Evolutionary conservation across 192 early-diverging fungal species (phyloP), one percentile per base, ranked within the genome.

Genomic region (Podila clonocystis): DNA sequence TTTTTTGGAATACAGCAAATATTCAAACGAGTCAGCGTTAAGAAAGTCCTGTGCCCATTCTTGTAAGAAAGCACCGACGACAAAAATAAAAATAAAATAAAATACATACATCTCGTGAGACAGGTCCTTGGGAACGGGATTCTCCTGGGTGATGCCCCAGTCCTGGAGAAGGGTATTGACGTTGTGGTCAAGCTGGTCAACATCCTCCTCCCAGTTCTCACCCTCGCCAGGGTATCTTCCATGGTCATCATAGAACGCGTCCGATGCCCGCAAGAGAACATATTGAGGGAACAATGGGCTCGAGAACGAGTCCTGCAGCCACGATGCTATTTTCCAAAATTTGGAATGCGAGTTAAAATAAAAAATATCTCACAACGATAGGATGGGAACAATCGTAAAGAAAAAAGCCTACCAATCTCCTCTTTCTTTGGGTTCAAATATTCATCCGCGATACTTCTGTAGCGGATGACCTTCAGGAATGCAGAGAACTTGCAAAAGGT

Each of bases 401-500:
- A 61, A 55, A 55, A 9, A 26, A 24, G 38, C 68, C 55, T 82
- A 92, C 92, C 82, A 49, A 92, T 86, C 26, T 86, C 77, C 24
- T 75, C 34, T 72, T 82, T 73, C 59, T 85, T 82, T 34, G 82
- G 82, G 19, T 63, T 85, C 57, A 65, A 33, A 65, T 87, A 87
- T 62, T 94, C 91, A 20, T 91, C 84, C 33, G 83, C 75, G 4
- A 94, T 49, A 19, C 77, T 85, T 20, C 88, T 82, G 65, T 90
- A 92, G 22, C 92, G 85, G 65, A 94, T 85, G 8, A 98, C 86
- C 52, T 92, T 87, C 63, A 95, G 75, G 29, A 82, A 84, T 15
- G 85, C 80, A 13, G 93, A 90, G 74, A 95, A 92, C 70, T 97
- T 97, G 89, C 95, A 96, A 67, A 95, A 96, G 9, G 74, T 75